Percentiles rank a stretch among this genome's conserved stretches.
Conservation (phyloP, 352 stramenopile species). For the Phytophthora hybrid region DNA sequence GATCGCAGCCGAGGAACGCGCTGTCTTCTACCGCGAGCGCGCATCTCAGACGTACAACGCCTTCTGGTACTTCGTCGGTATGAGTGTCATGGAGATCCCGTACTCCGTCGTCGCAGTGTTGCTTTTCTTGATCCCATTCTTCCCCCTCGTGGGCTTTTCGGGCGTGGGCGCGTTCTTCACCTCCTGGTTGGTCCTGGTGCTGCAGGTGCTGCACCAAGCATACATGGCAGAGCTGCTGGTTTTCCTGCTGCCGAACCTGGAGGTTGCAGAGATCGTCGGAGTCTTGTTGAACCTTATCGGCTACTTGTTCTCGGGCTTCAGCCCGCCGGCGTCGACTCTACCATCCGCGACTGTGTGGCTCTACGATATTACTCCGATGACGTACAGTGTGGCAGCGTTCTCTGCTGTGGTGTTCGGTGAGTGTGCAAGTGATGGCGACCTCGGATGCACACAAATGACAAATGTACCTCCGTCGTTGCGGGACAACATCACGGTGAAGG, state of each 20-base stretch:
- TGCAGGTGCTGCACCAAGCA: conserved; percentile 36
- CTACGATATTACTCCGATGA: conserved; percentile 34
- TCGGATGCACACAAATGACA: conserved; percentile 26
- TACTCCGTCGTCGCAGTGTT: conserved; percentile 11
- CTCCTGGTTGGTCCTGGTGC: conserved; percentile 21
- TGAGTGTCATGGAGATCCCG: conserved; percentile 24
- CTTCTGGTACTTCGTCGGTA: conserved; percentile 26
- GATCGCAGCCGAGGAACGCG: conserved; percentile 1
- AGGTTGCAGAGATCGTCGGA: conserved; percentile 31
- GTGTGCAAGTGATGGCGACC: conserved; percentile 24
- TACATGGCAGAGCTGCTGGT: conserved; percentile 42
- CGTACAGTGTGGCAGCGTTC: conserved; percentile 16
- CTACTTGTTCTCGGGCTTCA: conserved; percentile 45
- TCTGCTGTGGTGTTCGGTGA: conserved; percentile 34
- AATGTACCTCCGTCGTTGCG: conserved; percentile 15
- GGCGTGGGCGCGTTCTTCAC: conserved; percentile 34
- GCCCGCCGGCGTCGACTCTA: conserved; percentile 43
- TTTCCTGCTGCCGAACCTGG: conserved; percentile 42
- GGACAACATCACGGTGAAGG: conserved; percentile 19
- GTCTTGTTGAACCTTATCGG: conserved; percentile 41
- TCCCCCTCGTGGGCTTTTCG: conserved; percentile 34
- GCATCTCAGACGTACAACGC: conserved; percentile 22
- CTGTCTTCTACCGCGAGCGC: conserved; percentile 26
- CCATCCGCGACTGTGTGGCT: conserved; percentile 21
- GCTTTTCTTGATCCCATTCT: conserved; percentile 24